Percentiles rank a stretch among this genome's conserved stretches.
Evolutionary conservation across 2,329 filamentous ascomycete species (phyloP).

Genomic region (Xylaria sp.): DNA sequence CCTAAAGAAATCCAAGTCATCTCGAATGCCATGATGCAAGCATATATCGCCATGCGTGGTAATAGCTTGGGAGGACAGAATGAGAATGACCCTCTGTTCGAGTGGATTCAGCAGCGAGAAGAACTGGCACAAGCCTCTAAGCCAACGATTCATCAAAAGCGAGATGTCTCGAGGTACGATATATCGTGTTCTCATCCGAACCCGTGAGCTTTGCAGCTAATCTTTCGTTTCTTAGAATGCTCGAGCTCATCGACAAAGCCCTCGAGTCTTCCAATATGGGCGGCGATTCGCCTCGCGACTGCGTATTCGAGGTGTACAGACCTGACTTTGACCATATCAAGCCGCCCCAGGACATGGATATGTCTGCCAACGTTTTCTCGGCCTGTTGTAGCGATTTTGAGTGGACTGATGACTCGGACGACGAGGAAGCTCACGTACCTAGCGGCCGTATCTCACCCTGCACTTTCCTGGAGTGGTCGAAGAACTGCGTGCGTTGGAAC

Average conservation of each 20-base stretch:
- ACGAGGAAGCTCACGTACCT: conserved; percentile 53
- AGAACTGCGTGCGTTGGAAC: conserved; percentile 51
- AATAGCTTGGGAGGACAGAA: conserved; percentile 31
- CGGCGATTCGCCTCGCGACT: conserved; percentile 40
- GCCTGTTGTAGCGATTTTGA: conserved; percentile 31
- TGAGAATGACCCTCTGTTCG: conserved; percentile 41
- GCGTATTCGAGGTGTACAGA: conserved; percentile 42
- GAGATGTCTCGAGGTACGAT: conserved; percentile 39
- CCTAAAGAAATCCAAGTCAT: conserved; percentile 36
- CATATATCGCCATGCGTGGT: conserved; percentile 46
- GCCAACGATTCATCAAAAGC: conserved; percentile 26
- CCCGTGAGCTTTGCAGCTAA: neutral
- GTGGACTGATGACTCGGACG: conserved; percentile 38
- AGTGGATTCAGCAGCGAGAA: conserved; percentile 41
- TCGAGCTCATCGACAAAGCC: conserved; percentile 38
- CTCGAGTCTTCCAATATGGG: conserved; percentile 33
- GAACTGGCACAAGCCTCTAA: conserved; percentile 15
- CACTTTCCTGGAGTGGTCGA: conserved; percentile 54
- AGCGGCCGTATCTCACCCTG: conserved; percentile 54
- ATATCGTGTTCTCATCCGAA: neutral
- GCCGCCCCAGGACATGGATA: conserved; percentile 38
- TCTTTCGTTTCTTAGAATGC: conserved; percentile 36
- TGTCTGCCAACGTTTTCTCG: conserved; percentile 28
- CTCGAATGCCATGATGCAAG: conserved; percentile 44
- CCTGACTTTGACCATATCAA: conserved; percentile 41